phyloP scores from a whole-genome alignment of 1,284 basidiomycete species.

The Cryptococcus wingfieldii region DNA sequence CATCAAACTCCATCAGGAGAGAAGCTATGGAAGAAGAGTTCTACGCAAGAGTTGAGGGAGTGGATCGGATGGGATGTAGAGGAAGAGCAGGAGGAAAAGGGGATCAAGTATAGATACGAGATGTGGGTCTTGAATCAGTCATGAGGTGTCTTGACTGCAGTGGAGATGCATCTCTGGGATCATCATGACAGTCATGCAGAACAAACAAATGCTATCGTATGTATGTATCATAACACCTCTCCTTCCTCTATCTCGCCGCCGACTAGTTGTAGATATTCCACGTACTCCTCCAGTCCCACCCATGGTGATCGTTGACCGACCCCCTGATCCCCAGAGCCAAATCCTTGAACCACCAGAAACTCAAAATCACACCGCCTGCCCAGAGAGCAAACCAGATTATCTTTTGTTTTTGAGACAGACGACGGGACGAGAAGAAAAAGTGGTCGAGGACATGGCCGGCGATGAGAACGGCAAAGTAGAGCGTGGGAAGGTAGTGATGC shows the following conservation, averaged over 20 bases:
- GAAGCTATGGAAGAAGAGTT: conserved; percentile 57
- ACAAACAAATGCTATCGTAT: conserved; percentile 1
- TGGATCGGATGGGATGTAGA: conserved; percentile 78
- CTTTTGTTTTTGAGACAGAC: conserved; percentile 63
- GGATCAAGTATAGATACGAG: conserved; percentile 78
- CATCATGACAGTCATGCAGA: conserved; percentile 4
- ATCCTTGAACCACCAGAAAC: conserved; percentile 92
- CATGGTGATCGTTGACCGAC: conserved; percentile 71
- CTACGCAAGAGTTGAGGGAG: conserved; percentile 60
- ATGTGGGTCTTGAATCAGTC: conserved; percentile 66
- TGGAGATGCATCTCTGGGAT: not conserved
- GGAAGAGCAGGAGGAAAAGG: conserved; percentile 74
- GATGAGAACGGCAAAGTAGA: conserved; percentile 95
- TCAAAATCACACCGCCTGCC: conserved; percentile 60
- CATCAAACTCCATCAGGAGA: conserved; percentile 16
- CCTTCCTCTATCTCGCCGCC: not conserved
- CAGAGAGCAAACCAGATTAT: conserved; percentile 64
- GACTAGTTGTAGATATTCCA: conserved; percentile 27
- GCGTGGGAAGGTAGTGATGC: conserved; percentile 67
- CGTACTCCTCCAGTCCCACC: conserved; percentile 64
- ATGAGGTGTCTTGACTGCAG: no score
- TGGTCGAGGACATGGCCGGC: conserved; percentile 86
- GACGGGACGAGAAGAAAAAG: conserved; percentile 72
- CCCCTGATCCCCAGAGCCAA: conserved; percentile 86
- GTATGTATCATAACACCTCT: conserved; percentile 1